Percentiles rank a stretch among this genome's conserved stretches.
phyloP scores from a whole-genome alignment of 176 grass and related monocot genomes.

The Aegilops longissima region DNA sequence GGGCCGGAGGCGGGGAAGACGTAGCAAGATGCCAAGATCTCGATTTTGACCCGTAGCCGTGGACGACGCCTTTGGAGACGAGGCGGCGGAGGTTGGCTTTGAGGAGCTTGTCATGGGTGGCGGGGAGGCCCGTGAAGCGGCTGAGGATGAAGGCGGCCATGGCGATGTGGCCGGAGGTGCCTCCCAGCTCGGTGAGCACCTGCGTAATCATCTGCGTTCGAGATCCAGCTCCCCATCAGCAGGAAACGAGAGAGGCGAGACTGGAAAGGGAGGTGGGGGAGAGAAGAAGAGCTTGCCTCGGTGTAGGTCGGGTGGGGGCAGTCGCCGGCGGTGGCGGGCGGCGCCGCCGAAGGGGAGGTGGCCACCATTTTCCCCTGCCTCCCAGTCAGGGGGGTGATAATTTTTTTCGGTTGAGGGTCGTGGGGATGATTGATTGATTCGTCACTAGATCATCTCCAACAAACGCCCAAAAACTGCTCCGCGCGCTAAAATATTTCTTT shows the following conservation, averaged over 20 bases:
- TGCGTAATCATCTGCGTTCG: slow-evolving; percentile 33
- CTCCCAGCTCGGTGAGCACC: slow-evolving; percentile 30
- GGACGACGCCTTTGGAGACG: slow-evolving; percentile 27
- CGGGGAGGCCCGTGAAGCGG: slow-evolving; percentile 46
- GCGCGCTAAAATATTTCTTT: too few relatives aligned
- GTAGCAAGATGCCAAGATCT: slow-evolving; percentile 25
- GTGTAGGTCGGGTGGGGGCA: slow-evolving; percentile 40
- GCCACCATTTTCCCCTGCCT: slow-evolving; percentile 1
- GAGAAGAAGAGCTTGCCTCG: slow-evolving; percentile 22
- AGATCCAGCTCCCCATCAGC: neutral
- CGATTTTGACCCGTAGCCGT: neutral
- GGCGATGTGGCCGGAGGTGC: slow-evolving; percentile 29
- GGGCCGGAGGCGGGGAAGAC: neutral
- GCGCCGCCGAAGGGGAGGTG: slow-evolving; percentile 17
- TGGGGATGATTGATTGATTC: too few relatives aligned
- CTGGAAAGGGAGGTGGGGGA: too few relatives aligned
- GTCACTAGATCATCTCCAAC: too few relatives aligned
- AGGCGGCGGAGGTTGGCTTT: slow-evolving; percentile 43
- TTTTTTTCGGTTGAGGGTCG: too few relatives aligned
- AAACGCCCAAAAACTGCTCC: too few relatives aligned
- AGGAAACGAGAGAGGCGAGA: too few relatives aligned
- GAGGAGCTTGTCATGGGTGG: slow-evolving; percentile 37
- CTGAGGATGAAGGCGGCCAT: slow-evolving; percentile 38
- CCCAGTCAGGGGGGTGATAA: too few relatives aligned
- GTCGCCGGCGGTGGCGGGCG: slow-evolving; percentile 16